Base-by-base conservation (phyloP, 1,139 yeast species). In the Protomyces gravidus region DNA sequence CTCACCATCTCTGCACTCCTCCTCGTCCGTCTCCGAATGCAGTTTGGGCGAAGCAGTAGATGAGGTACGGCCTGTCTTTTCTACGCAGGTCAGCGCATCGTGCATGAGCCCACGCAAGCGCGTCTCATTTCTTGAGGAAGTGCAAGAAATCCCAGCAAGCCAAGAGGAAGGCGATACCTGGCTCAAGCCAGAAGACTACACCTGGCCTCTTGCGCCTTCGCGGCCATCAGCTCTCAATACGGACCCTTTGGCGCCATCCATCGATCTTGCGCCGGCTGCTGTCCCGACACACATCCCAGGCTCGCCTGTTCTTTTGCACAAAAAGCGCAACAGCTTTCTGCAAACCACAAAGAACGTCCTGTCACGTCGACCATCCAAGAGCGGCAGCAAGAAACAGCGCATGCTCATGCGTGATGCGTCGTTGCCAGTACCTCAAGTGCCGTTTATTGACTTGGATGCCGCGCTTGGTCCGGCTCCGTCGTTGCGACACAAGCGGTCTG, bases 281-380 rank as follows among this genome's bases (percentile, higher is more conserved):
- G 23, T 42, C 2, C 17, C 45, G 6, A 17, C 21, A 5, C 51
- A 53, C 17, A 50, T 53, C 3, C 58, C 58, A 5, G 58, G 51
- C 7, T 53, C 58, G 1, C 58, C 58, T 17, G 58, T 53, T 15
- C 27, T 53, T 13, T 15, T 53, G 45, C 58, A 53, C 36, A 53
- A 53, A 46, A 53, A 53, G 23, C 50, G 58, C 25, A 45, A 46
- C 40, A 45, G 51, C 36, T 53, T 53, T 46, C 27, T 53, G 19
- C 58, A 53, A 26, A 28, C 58, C n/a, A 53, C 58, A 28, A 53
- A 53, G 46, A 53, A 53, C 26, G 58, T 26, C 6, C 28, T 53
- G 36, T 32, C 51, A 19, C 58, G 58, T 11, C 45, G 58, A 4
- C 58, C 58, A 6, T 53, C 58, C 21, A 53, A 53, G 39, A 15